Percentiles rank a stretch among this genome's conserved stretches.
These are phyloP conservation scores for Wickerhamiella alocasiicola DNA, from an alignment of 805 yeast species.

Conservation along the genomic window DNA sequence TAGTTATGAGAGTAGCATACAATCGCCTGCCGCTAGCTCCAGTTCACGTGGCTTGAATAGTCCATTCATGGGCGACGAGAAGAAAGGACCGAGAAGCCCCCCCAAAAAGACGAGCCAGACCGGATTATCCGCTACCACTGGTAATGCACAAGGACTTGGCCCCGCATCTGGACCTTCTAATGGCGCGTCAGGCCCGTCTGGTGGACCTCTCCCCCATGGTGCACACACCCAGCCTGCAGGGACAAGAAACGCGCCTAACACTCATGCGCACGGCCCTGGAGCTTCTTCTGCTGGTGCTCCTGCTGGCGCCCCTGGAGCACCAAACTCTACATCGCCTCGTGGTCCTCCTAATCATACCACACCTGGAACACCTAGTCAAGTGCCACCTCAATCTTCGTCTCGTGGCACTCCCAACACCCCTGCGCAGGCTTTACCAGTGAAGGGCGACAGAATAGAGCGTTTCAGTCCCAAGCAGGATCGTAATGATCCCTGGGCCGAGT, in stretches of 20 bases:
- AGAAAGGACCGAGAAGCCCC: conserved; percentile 5
- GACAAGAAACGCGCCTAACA: background rate
- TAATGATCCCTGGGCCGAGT: conserved; percentile 28
- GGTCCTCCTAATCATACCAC: background rate
- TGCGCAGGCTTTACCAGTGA: conserved; percentile 4
- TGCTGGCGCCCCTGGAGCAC: background rate
- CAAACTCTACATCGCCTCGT: background rate
- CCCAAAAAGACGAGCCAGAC: background rate
- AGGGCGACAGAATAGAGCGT: conserved; percentile 9
- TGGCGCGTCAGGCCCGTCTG: background rate
- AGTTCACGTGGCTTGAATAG: conserved; percentile 9
- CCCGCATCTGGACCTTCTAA: background rate
- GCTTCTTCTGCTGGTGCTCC: background rate
- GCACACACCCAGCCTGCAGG: background rate
- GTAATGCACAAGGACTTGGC: conserved; percentile 1
- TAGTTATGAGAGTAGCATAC: conserved; percentile 6
- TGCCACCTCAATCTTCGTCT: background rate
- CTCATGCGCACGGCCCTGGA: background rate
- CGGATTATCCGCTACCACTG: background rate
- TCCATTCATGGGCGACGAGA: conserved; percentile 11
- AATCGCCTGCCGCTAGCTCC: conserved; percentile 4
- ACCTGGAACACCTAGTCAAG: too few relatives aligned
- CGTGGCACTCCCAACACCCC: conserved; percentile 5
- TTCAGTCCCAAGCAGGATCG: conserved; percentile 3
- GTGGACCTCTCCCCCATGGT: background rate